Conservation (phyloP, 176 grass and related monocot genomes). For the Leersia perrieri region DNA sequence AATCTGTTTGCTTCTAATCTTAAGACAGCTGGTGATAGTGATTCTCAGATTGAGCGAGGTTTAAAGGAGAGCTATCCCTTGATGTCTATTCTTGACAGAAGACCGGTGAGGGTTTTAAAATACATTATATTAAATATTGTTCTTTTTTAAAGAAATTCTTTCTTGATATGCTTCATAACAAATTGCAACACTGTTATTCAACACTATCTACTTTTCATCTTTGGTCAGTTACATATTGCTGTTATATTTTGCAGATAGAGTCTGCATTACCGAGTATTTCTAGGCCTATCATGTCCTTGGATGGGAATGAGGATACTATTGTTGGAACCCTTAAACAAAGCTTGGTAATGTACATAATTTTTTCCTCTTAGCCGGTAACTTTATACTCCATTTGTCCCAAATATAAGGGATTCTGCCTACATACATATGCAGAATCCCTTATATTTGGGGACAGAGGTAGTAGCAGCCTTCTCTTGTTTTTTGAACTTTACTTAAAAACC, state of each 20-base stretch:
- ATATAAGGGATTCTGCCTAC: too few species aligned
- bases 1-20: conserved; percentile 92
- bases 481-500: conserved; percentile 23
- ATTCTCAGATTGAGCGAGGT: conserved; percentile 70
- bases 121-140: conserved; percentile 13
- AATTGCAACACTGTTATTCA: neutral
- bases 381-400: too few species aligned
- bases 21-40: conserved; percentile 85
- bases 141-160: conserved; percentile 14
- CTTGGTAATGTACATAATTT: conserved; percentile 65
- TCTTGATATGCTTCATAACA: conserved; percentile 23
- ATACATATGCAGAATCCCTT: too few species aligned
- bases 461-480: conserved; percentile 20
- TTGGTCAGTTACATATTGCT: conserved; percentile 22
- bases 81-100: conserved; percentile 91
- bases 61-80: conserved; percentile 77
- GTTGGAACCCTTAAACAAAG: conserved; percentile 94
- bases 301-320: conserved; percentile 99
- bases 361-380: neutral
- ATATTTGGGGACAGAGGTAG: too few species aligned
- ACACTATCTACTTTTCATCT: conserved; percentile 25
- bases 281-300: conserved; percentile 99
- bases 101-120: conserved; percentile 55
- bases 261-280: conserved; percentile 95
- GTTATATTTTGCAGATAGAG: conserved; percentile 77